Percentiles rank a stretch among this genome's conserved stretches.
phyloP scores from a whole-genome alignment of 805 yeast species.

The Saccharomycopsis selenospora region DNA sequence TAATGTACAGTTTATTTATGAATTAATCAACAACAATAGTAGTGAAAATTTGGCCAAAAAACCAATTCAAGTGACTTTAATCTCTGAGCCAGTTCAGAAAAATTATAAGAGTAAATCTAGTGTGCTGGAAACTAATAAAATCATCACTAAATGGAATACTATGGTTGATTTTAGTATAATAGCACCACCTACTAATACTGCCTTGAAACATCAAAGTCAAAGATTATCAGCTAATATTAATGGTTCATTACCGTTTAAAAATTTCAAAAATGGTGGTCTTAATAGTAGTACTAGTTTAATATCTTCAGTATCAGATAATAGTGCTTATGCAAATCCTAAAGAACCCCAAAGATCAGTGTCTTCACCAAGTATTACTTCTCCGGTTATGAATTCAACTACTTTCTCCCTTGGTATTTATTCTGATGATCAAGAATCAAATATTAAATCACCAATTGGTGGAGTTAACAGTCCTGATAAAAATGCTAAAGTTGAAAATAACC shows the following conservation, averaged over 20 bases:
- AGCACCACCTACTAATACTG: slow-evolving; percentile 38
- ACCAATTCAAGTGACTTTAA: slow-evolving; percentile 28
- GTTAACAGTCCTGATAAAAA: neutral
- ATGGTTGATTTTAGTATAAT: slow-evolving; percentile 34
- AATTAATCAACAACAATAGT: slow-evolving; percentile 29
- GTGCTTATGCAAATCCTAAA: neutral
- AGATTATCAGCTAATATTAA: neutral
- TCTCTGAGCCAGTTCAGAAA: slow-evolving; percentile 22
- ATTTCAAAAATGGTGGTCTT: slow-evolving; percentile 3
- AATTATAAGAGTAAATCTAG: slow-evolving; percentile 1
- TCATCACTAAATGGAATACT: slow-evolving; percentile 36
- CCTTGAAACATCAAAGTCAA: slow-evolving; percentile 26
- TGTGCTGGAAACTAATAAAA: slow-evolving; percentile 17
- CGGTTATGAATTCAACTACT: slow-evolving; percentile 13
- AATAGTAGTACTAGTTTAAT: slow-evolving; percentile 2
- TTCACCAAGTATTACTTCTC: slow-evolving; percentile 10
- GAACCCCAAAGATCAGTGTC: neutral
- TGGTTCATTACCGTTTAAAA: neutral
- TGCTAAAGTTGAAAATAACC: slow-evolving; percentile 1
- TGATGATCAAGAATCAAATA: slow-evolving; percentile 3
- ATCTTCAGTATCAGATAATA: slow-evolving; percentile 1
- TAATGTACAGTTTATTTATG: slow-evolving; percentile 32
- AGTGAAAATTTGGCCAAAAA: slow-evolving; percentile 23
- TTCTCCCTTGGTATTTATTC: slow-evolving; percentile 16
- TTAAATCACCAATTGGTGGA: neutral